Percentiles rank a stretch among this genome's conserved stretches.
Conservation (phyloP, 352 stramenopile genomes). For the Phytopythium sindhum region DNA sequence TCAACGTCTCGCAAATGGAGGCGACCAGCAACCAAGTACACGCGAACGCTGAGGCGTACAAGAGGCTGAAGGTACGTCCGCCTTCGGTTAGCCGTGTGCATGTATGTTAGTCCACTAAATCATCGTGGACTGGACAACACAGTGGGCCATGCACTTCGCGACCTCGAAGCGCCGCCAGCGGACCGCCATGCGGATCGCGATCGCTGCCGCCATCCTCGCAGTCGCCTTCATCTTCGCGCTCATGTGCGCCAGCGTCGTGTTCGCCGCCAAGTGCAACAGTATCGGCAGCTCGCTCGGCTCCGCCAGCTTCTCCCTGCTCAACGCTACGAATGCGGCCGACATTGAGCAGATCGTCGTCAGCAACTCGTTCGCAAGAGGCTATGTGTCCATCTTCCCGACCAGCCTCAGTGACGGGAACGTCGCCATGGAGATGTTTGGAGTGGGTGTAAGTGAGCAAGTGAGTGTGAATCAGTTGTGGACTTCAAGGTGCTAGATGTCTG, state of each 20-base stretch:
- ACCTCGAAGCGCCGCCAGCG: conserved; percentile 57
- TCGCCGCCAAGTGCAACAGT: conserved; percentile 63
- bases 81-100: no score
- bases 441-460: not conserved
- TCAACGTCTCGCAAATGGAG: conserved; percentile 25
- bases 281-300: conserved; percentile 53
- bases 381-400: conserved; percentile 20
- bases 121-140: not conserved
- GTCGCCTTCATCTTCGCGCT: conserved; percentile 54
- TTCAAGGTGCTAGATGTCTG: not conserved
- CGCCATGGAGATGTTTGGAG: conserved; percentile 36
- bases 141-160: conserved; percentile 64
- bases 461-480: not conserved
- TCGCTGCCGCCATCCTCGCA: conserved; percentile 39
- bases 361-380: conserved; percentile 46
- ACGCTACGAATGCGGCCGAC: conserved; percentile 10
- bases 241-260: conserved; percentile 61
- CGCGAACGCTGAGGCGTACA: not conserved
- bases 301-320: conserved; percentile 34
- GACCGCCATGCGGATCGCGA: conserved; percentile 55
- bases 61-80: conserved; percentile 1
- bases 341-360: conserved; percentile 20
- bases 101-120: not conserved
- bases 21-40: not conserved
- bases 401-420: conserved; percentile 24